Evolutionary conservation across 768 basidiomycete genomes (phyloP).

Genomic region (Mycena capillaripes): DNA sequence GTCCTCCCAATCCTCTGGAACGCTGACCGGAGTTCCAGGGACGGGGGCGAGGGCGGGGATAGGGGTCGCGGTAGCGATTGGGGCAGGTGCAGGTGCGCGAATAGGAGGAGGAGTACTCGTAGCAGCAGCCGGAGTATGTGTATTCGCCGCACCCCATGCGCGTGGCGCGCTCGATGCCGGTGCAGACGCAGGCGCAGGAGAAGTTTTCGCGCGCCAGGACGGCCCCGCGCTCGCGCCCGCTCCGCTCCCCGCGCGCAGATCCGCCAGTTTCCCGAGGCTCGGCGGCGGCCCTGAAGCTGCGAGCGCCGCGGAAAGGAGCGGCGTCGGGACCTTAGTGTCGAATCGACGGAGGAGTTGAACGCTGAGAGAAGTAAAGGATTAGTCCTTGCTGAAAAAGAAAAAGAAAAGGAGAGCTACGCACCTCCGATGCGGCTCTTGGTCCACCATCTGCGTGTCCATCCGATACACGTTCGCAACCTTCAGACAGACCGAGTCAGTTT

Average conservation of each 20-base stretch:
- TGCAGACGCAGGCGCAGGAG: not conserved
- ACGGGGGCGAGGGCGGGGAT: not conserved
- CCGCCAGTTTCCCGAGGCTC: slow-evolving; percentile 73
- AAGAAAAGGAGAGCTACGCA: slow-evolving; percentile 39
- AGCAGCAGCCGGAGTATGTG: slow-evolving; percentile 22
- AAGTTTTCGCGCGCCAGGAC: slow-evolving; percentile 39
- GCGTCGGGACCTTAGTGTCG: slow-evolving; percentile 84
- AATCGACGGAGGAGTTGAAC: slow-evolving; percentile 87
- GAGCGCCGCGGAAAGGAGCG: slow-evolving; percentile 71
- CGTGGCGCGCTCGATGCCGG: slow-evolving; percentile 17
- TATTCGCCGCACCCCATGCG: slow-evolving; percentile 8
- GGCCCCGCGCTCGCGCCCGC: slow-evolving; percentile 38
- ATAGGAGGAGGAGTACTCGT: slow-evolving; percentile 23
- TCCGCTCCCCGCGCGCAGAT: slow-evolving; percentile 57
- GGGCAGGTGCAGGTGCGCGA: not conserved
- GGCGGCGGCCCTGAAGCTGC: slow-evolving; percentile 46
- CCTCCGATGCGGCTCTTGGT: slow-evolving; percentile 90
- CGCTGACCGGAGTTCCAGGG: slow-evolving; percentile 38
- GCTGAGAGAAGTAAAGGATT: slow-evolving; percentile 49
- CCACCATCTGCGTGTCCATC: slow-evolving; percentile 88
- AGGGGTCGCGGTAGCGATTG: no score
- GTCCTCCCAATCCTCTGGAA: slow-evolving; percentile 73
- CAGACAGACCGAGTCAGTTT: slow-evolving; percentile 6
- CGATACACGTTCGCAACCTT: slow-evolving; percentile 86
- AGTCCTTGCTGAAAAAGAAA: not conserved